phyloP scores from a whole-genome alignment of 208 protist species.

The Acanthamoeba castellanii region DNA sequence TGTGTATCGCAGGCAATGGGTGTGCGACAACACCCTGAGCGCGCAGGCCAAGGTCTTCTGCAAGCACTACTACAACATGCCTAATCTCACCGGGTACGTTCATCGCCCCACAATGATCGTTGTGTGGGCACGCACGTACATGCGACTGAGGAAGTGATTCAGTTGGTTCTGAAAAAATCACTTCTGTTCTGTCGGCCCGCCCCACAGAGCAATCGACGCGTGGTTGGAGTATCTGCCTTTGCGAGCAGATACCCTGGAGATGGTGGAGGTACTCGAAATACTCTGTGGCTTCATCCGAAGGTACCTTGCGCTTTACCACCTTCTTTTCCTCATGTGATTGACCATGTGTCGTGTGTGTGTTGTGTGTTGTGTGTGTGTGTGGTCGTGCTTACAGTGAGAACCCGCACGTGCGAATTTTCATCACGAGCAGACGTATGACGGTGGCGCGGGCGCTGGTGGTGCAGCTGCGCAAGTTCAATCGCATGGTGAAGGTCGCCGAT shows the following conservation, averaged over 20 bases:
- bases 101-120: background rate
- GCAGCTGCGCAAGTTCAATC: conserved; percentile 10
- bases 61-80: conserved; percentile 56
- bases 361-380: too few relatives aligned
- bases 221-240: conserved; percentile 9
- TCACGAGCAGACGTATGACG: background rate
- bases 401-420: background rate
- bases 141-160: background rate
- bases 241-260: background rate
- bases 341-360: background rate
- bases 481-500: background rate
- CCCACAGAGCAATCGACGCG: background rate
- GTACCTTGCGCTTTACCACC: background rate
- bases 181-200: background rate
- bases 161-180: background rate
- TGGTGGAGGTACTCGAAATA: background rate
- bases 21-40: conserved; percentile 31
- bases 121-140: background rate
- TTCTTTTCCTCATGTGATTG: background rate
- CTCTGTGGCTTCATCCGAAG: conserved; percentile 32
- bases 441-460: background rate
- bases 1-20: background rate
- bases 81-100: conserved; percentile 9
- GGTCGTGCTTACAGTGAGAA: background rate
- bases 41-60: conserved; percentile 44